Evolutionary conservation across 2,329 filamentous ascomycete species (phyloP), one percentile per base, ranked within the genome.

Genomic region (Trichoderma oligosporum): DNA sequence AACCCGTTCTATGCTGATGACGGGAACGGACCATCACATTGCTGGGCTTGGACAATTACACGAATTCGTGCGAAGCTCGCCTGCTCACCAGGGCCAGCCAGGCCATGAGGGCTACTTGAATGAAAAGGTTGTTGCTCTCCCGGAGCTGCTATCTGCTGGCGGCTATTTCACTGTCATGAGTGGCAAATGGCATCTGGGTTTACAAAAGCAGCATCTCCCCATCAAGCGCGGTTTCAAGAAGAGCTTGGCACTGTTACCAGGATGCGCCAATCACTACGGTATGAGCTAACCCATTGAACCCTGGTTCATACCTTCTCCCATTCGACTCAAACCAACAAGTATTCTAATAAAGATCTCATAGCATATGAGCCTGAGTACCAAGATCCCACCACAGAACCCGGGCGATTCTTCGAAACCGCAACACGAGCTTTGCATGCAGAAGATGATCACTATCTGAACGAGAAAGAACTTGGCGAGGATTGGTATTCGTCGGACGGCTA

Each of bases 101-200:
- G 83, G 83, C 0, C 83, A 86, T 58, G 83, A 86, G 65, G 83
- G 83, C 0, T 86, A 85, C 62, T 72, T 86, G 31, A 86, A 86
- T 57, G 77, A 82, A 61, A 72, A 76, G 1, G 82, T 86, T 2
- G 83, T 74, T 1, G 77, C 82, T 5, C 69, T 85, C 12, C 81
- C 82, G 2, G 82, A 86, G 65, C 64, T 86, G 2, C 72, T 86
- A 4, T 76, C 73, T 4, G 83, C 85, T 60, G 76, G 73, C 0
- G 83, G 82, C 12, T 86, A 86, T 65, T 74, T 78, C 47, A 86
- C 83, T 1, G 61, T 83, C 4, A 83, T 86, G 77, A 72, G 80
- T 4, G 83, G 83, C 0, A 86, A 86, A 65, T 86, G 83, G 82
- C 82, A 85, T 67, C 69, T 86, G 16, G 83, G 83, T 0, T 69